Evolutionary conservation across 257 asterid species (phyloP), one percentile per base, ranked within the genome.

Genomic region (Apocynum venetum): DNA sequence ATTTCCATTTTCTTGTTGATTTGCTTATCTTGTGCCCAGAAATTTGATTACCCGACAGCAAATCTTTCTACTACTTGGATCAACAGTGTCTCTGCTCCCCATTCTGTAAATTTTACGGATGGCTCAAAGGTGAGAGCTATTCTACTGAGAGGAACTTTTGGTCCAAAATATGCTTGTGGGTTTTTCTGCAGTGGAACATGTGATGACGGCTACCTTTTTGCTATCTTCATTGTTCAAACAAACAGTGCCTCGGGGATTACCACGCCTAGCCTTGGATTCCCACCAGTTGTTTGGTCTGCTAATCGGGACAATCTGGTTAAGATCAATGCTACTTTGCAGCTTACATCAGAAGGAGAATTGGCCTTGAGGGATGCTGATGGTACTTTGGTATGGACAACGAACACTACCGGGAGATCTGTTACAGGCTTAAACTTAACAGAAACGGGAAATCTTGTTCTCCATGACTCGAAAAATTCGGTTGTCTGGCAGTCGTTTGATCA

Each of bases 221-320:
- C 85, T 11, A 25, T 88, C 4, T 83, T 83, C 72, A 83, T 84
- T 17, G 88, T 88, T 56, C 86, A 81, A 52, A 82, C 85, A 2
- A 83, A 83, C 68, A 83, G 85, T 14, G 79, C 17, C 9, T 82
- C 84, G 0, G 2, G 0, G 0, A 85, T 81, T 51, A 67, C 64
- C 40, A 6, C 17, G 20, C 90, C 88, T 2, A 2, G 68, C 8
- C 5, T 13, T 14, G 90, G 87, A 0, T 85, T 83, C 80, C 89
- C 89, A 0, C 89, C 83, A 61, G 86, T 87, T 38, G 89, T 87
- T 11, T 87, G 91, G 93, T 85, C 88, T n/a, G 88, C 93, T 72
- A 89, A 85, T 59, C 44, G 87, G 25, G 70, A 85, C 78, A 67
- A 57, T 8, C 86, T 86, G 0, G 89, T 89, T 40, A 35, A 36